A percentile compares a stretch with the other conserved stretches of the same genome.
phyloP scores from a whole-genome alignment of 371 early-diverging fungal genomes.

The Sporodiniella umbellata region DNA sequence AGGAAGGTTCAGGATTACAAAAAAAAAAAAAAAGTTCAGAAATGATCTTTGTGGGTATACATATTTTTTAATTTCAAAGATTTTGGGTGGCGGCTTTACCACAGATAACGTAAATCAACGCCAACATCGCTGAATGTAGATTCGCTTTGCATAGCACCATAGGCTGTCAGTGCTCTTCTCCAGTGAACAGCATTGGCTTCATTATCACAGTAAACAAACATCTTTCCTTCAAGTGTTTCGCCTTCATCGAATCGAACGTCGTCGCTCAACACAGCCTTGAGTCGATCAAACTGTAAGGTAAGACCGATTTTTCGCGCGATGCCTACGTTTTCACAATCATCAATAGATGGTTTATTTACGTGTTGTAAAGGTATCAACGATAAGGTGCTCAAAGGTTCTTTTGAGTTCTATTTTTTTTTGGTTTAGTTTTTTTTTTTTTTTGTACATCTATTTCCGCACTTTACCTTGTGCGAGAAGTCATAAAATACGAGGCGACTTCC shows the following conservation, averaged over 20 bases:
- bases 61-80: background rate
- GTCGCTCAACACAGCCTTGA: slow-evolving; percentile 5
- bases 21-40: background rate
- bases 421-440: too few relatives aligned
- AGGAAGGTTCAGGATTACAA: too few relatives aligned
- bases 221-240: slow-evolving; percentile 17
- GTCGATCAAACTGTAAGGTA: slow-evolving; percentile 14
- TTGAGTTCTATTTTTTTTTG: slow-evolving; percentile 4
- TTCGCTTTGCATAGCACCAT: slow-evolving; percentile 1
- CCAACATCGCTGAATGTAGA: slow-evolving; percentile 8
- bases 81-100: slow-evolving; percentile 2
- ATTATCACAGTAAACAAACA: slow-evolving; percentile 14
- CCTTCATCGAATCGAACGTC: slow-evolving; percentile 10
- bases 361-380: slow-evolving; percentile 6
- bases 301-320: slow-evolving; percentile 20
- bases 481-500: slow-evolving; percentile 11
- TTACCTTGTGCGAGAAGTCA: slow-evolving; percentile 24
- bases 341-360: slow-evolving; percentile 15
- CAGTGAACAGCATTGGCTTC: slow-evolving; percentile 16
- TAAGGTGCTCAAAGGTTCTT: slow-evolving; percentile 11
- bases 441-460: too few relatives aligned
- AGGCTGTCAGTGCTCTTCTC: slow-evolving; percentile 13
- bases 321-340: slow-evolving; percentile 23
- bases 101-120: slow-evolving; percentile 22
- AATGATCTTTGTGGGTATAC: background rate